A percentile compares a stretch with the other conserved stretches of the same genome.
phyloP scores from a whole-genome alignment of 2,329 filamentous ascomycete species.

The Tolypocladium sp. region DNA sequence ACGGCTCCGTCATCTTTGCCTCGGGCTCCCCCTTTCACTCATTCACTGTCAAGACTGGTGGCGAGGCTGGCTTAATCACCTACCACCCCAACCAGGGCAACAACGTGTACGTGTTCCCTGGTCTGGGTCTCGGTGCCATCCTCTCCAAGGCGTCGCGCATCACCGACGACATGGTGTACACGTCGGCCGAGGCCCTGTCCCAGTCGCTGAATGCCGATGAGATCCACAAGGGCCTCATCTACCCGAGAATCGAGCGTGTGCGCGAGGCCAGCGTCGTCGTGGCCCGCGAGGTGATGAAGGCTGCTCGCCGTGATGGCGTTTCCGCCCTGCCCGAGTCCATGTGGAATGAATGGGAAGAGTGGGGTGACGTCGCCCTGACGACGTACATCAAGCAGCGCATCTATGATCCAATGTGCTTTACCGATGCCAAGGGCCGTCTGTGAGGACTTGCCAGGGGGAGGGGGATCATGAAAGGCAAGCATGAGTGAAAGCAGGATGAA shows the following conservation, averaged over 20 bases:
- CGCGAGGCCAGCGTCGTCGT: constrained; percentile 82
- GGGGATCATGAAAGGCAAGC: neutral
- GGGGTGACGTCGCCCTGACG: constrained; percentile 54
- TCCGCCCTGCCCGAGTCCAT: constrained; percentile 58
- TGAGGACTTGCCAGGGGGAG: constrained; percentile 6
- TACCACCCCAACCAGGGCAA: constrained; percentile 79
- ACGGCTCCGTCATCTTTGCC: constrained; percentile 86
- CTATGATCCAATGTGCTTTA: constrained; percentile 47
- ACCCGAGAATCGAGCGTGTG: constrained; percentile 85
- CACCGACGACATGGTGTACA: constrained; percentile 96
- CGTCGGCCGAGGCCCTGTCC: constrained; percentile 73
- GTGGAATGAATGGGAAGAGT: constrained; percentile 65
- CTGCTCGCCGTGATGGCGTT: constrained; percentile 74
- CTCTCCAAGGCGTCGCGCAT: constrained; percentile 78
- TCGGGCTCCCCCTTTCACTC: constrained; percentile 87
- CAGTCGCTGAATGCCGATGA: constrained; percentile 74
- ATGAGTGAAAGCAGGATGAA: neutral
- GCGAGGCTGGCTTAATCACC: constrained; percentile 47
- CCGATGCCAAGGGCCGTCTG: constrained; percentile 23
- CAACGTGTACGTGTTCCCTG: constrained; percentile 91
- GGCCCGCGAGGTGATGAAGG: constrained; percentile 86
- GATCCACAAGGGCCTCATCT: constrained; percentile 74
- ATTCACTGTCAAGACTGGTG: constrained; percentile 52
- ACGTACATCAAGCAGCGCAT: constrained; percentile 51
- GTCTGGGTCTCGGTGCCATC: constrained; percentile 87